These are phyloP conservation scores for Diversispora epigaea DNA, from an alignment of 192 early-diverging fungal species.

Conservation along the genomic window DNA sequence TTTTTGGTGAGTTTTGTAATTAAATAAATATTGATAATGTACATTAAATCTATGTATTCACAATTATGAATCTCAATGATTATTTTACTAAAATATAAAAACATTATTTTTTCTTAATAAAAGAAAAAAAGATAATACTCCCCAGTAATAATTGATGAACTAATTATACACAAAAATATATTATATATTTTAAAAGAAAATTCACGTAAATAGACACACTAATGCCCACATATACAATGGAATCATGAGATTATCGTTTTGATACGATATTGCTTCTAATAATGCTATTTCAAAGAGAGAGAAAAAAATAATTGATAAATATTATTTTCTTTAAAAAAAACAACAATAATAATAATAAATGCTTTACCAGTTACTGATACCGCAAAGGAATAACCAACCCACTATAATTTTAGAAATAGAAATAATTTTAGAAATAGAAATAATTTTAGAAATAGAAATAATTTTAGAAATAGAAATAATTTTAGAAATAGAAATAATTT, in stretches of 20 bases:
- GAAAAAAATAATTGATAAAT: slow-evolving; percentile 32
- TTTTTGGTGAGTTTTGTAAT: too few relatives aligned
- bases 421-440: too few relatives aligned
- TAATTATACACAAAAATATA: too few relatives aligned
- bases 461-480: background rate
- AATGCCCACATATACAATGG: slow-evolving; percentile 73
- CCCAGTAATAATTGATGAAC: too few relatives aligned
- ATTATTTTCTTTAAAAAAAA: background rate
- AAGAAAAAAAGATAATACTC: too few relatives aligned
- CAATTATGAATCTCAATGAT: too few relatives aligned
- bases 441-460: too few relatives aligned
- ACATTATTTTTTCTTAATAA: too few relatives aligned
- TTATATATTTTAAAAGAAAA: background rate
- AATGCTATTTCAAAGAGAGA: slow-evolving; percentile 55
- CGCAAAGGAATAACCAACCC: slow-evolving; percentile 33
- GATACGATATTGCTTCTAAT: slow-evolving; percentile 83
- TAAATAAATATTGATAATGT: too few relatives aligned
- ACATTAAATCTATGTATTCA: too few relatives aligned
- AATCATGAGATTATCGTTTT: slow-evolving; percentile 95
- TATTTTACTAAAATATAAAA: too few relatives aligned
- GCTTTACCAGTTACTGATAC: slow-evolving; percentile 43
- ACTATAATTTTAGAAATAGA: slow-evolving; percentile 31
- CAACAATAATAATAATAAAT: background rate
- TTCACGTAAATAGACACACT: background rate
- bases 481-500: background rate